These are phyloP conservation scores for Jimgerdemannia lactiflua DNA, from an alignment of 192 early-diverging fungal genomes.

Conservation along the genomic window DNA sequence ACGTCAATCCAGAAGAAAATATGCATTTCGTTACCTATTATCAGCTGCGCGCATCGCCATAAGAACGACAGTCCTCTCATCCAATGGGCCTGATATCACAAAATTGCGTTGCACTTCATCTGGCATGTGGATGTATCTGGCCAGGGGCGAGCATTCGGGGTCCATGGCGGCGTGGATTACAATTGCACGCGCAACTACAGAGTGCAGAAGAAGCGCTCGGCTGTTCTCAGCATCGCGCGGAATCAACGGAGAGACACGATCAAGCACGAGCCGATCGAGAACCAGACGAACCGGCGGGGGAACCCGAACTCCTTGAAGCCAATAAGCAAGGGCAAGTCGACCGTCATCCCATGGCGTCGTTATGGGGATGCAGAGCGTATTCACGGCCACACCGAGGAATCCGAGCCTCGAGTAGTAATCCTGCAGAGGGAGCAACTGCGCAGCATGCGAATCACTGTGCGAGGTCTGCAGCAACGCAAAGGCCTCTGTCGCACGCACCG, in stretches of 20 bases:
- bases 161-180: constrained; percentile 6
- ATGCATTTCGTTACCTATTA: not conserved
- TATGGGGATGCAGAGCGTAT: not conserved
- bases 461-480: not conserved
- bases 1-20: not conserved
- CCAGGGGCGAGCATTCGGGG: constrained; percentile 11
- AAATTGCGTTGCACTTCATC: not conserved
- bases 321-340: constrained; percentile 1
- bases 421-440: not conserved
- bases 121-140: constrained; percentile 9
- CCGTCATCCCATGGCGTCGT: not conserved
- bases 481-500: not conserved
- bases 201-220: constrained; percentile 1
- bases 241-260: constrained; percentile 6
- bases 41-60: constrained; percentile 3
- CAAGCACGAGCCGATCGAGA: not conserved
- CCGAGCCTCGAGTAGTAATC: not conserved
- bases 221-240: not conserved
- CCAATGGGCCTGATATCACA: constrained; percentile 11
- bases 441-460: not conserved
- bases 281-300: constrained; percentile 2
- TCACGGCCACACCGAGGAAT: constrained; percentile 17
- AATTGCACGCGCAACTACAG: constrained; percentile 8
- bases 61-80: constrained; percentile 1
- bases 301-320: not conserved